These are phyloP conservation scores for Penicillium manginii DNA, from an alignment of 495 filamentous ascomycete genomes.

Conservation along the genomic window DNA sequence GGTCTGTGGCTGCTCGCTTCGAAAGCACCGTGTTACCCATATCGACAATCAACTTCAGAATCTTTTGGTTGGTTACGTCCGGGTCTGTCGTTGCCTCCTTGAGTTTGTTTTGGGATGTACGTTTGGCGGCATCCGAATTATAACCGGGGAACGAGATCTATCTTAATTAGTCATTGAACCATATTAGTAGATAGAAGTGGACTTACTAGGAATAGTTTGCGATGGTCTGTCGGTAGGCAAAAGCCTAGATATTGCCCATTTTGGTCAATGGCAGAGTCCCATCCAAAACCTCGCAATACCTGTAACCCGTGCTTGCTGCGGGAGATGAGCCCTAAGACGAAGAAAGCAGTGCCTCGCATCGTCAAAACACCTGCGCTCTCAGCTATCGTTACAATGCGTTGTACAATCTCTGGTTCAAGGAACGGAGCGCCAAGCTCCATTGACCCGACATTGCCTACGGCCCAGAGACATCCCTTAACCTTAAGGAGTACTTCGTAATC, in stretches of 20 bases:
- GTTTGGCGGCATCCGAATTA: conserved; percentile 38
- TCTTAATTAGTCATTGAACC: conserved; percentile 11
- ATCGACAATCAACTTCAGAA: conserved; percentile 79
- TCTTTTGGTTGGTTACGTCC: conserved; percentile 70
- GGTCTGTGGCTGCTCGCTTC: conserved; percentile 73
- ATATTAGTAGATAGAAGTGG: conserved; percentile 13
- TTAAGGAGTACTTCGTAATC: conserved; percentile 88
- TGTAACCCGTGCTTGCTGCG: conserved; percentile 89
- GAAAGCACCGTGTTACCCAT: conserved; percentile 87
- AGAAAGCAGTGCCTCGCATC: conserved; percentile 93
- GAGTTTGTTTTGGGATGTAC: conserved; percentile 42
- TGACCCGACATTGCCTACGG: conserved; percentile 94
- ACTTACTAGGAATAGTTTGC: conserved; percentile 72
- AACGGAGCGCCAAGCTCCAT: conserved; percentile 98
- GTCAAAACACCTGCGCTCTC: conserved; percentile 85
- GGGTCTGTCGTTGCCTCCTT: conserved; percentile 58
- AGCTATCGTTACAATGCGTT: conserved; percentile 83
- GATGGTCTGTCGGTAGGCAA: conserved; percentile 79
- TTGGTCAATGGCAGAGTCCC: conserved; percentile 87
- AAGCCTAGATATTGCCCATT: conserved; percentile 83
- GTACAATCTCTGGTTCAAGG: conserved; percentile 81
- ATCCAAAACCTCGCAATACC: conserved; percentile 82
- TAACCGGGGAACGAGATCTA: conserved; percentile 46
- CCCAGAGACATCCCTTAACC: conserved; percentile 97
- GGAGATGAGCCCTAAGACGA: conserved; percentile 90